A percentile compares a stretch with the other conserved stretches of the same genome.
Evolutionary conservation across 2,329 filamentous ascomycete genomes (phyloP).

Genomic region (Eurotiales sp.): DNA sequence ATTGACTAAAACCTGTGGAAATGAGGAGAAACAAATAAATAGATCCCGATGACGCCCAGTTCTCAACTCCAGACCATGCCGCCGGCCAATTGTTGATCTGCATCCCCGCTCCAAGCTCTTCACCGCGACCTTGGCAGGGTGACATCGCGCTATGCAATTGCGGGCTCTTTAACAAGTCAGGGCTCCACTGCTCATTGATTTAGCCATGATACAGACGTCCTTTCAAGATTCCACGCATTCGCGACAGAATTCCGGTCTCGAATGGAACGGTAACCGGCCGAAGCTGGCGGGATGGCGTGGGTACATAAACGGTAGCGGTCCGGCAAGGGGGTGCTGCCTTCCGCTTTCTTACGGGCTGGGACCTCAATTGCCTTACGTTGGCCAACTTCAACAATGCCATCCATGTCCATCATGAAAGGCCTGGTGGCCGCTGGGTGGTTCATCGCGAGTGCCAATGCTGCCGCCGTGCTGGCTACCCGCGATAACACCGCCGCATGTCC

Average conservation of each 20-base stretch:
- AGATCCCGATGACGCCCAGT: not conserved
- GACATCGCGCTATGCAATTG: constrained; percentile 7
- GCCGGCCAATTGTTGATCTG: not conserved
- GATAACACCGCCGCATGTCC: constrained; percentile 25
- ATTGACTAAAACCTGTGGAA: too few relatives aligned
- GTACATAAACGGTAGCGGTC: not conserved
- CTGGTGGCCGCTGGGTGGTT: constrained; percentile 9
- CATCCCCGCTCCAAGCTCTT: not conserved
- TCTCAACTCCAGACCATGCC: not conserved
- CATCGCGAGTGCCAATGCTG: constrained; percentile 12
- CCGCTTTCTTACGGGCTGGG: constrained; percentile 1
- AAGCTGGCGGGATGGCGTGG: not conserved
- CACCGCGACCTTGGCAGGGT: constrained; percentile 1
- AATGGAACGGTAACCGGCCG: constrained; percentile 1
- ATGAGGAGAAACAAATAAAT: not conserved
- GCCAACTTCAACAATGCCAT: constrained; percentile 4
- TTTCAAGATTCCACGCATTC: not conserved
- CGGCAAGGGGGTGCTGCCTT: not conserved
- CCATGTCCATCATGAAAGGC: constrained; percentile 5
- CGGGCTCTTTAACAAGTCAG: not conserved
- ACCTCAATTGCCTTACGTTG: not conserved
- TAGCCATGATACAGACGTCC: not conserved
- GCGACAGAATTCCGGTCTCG: not conserved
- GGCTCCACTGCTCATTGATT: not conserved
- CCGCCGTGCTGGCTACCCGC: constrained; percentile 10